Conservation (phyloP, 129 eudicot species). For the Sambucus nigra region DNA sequence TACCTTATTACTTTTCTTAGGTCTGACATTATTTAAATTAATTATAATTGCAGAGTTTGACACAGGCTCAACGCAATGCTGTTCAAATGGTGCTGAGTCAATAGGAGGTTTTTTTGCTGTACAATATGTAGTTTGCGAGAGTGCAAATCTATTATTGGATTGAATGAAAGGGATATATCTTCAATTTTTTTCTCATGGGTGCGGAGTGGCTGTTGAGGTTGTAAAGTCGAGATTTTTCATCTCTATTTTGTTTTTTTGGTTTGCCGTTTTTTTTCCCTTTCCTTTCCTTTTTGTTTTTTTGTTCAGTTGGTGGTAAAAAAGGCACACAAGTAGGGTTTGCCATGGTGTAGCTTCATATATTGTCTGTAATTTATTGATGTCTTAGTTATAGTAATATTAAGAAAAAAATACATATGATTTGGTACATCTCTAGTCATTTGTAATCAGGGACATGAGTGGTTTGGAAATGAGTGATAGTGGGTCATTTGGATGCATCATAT, state of each 20-base stretch:
- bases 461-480: too few relatives aligned
- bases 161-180: neutral
- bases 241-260: too few relatives aligned
- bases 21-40: too few relatives aligned
- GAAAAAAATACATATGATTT: neutral
- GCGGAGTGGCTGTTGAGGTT: neutral
- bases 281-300: too few relatives aligned
- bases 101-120: slow-evolving; percentile 5
- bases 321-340: too few relatives aligned
- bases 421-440: neutral
- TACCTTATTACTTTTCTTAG: neutral
- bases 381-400: too few relatives aligned
- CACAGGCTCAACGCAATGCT: slow-evolving; percentile 52
- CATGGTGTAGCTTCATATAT: too few relatives aligned
- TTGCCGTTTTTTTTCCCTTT: too few relatives aligned
- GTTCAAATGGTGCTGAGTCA: slow-evolving; percentile 42
- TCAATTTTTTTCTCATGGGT: neutral
- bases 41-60: slow-evolving; percentile 46
- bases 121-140: neutral
- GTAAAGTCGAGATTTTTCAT: neutral
- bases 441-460: neutral
- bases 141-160: slow-evolving; percentile 1
- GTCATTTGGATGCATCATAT: too few relatives aligned
- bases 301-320: too few relatives aligned
- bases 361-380: too few relatives aligned